Conservation (phyloP, 352 stramenopile genomes). For the Pythium vanterpoolii region DNA sequence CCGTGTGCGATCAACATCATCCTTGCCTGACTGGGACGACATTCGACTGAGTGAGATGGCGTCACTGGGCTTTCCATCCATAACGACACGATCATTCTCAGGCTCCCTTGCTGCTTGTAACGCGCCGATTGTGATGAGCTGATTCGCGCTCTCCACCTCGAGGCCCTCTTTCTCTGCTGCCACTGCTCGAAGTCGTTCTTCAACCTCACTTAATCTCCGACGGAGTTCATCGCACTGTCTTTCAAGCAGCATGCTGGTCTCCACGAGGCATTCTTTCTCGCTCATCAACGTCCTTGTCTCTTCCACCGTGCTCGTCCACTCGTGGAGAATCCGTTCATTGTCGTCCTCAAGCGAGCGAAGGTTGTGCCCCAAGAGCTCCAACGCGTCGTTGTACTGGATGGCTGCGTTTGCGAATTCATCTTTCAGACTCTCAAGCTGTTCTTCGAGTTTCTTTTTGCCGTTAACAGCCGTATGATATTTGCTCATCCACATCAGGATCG, state of each 20-base stretch:
- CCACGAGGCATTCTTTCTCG: not conserved
- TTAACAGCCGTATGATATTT: constrained; percentile 45
- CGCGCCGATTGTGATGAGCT: not conserved
- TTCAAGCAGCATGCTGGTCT: not conserved
- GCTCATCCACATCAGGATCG: constrained; percentile 70
- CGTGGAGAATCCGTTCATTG: constrained; percentile 22
- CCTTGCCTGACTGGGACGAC: too few relatives aligned
- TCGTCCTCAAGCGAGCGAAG: constrained; percentile 17
- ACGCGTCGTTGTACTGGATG: constrained; percentile 6
- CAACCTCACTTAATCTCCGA: not conserved
- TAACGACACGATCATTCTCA: too few relatives aligned
- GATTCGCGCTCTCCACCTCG: not conserved
- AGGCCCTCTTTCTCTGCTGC: not conserved
- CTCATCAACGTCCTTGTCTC: not conserved
- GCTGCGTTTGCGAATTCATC: not conserved
- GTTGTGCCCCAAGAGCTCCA: constrained; percentile 31
- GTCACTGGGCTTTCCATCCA: too few relatives aligned
- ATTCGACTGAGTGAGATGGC: too few relatives aligned
- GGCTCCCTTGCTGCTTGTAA: not conserved
- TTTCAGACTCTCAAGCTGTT: not conserved
- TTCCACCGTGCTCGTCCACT: not conserved
- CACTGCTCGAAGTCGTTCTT: not conserved
- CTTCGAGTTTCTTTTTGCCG: constrained; percentile 33
- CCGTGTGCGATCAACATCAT: too few relatives aligned
- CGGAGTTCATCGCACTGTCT: not conserved